Evolutionary conservation across 805 yeast genomes (phyloP).

Genomic region (Kazachstania bromeliacearum): DNA sequence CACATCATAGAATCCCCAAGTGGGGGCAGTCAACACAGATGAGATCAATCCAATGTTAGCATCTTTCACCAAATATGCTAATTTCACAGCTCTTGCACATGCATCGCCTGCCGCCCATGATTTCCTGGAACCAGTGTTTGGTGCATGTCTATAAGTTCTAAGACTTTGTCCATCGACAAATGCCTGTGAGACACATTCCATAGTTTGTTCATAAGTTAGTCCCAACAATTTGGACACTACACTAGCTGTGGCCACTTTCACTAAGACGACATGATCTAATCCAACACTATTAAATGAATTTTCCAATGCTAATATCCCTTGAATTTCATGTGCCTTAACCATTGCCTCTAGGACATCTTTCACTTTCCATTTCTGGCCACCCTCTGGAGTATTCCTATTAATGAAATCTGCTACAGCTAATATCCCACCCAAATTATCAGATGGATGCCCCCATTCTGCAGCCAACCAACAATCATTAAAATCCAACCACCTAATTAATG

Average conservation of each 20-base stretch:
- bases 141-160: constrained; percentile 56
- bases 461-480: constrained; percentile 60
- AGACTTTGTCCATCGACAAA: constrained; percentile 52
- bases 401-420: constrained; percentile 49
- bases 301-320: constrained; percentile 49
- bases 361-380: constrained; percentile 36
- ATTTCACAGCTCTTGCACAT: constrained; percentile 46
- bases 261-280: constrained; percentile 49
- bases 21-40: constrained; percentile 45
- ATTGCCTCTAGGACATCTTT: constrained; percentile 45
- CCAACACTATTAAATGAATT: constrained; percentile 54
- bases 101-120: constrained; percentile 67
- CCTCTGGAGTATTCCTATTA: constrained; percentile 36
- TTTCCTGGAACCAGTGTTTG: constrained; percentile 53
- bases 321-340: constrained; percentile 58
- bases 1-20: constrained; percentile 61
- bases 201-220: constrained; percentile 39
- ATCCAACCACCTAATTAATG: constrained; percentile 51
- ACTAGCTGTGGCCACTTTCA: constrained; percentile 53
- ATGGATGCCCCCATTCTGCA: constrained; percentile 65
- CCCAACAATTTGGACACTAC: constrained; percentile 50
- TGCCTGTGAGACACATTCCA: constrained; percentile 49
- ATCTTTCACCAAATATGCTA: constrained; percentile 42
- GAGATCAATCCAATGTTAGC: constrained; percentile 46
- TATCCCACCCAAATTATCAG: constrained; percentile 52